A percentile compares a stretch with the other conserved stretches of the same genome.
Evolutionary conservation across 2,329 filamentous ascomycete species (phyloP).

Genomic region (Aspergillus awamori): DNA sequence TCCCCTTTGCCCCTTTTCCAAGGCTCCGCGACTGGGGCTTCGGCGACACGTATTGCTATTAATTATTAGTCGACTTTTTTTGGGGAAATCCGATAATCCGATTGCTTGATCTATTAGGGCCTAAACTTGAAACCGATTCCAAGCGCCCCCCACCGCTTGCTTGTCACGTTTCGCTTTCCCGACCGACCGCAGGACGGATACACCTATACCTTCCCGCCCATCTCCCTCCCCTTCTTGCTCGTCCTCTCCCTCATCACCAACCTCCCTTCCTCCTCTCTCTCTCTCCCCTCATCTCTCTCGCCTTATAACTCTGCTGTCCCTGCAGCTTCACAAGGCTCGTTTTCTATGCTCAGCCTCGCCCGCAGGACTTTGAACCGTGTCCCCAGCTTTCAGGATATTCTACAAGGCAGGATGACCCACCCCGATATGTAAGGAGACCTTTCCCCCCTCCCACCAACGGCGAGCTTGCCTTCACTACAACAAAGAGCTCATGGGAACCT

Average conservation of each 20-base stretch:
- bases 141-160: constrained; percentile 26
- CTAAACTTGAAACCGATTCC: constrained; percentile 43
- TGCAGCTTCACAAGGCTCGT: constrained; percentile 30
- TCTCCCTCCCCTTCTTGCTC: constrained; percentile 24
- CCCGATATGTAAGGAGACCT: constrained; percentile 45
- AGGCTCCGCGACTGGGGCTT: constrained; percentile 1
- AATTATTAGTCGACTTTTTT: neutral
- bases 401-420: constrained; percentile 51
- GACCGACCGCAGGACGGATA: constrained; percentile 23
- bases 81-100: neutral
- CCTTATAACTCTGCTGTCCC: constrained; percentile 32
- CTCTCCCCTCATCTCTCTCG: constrained; percentile 7
- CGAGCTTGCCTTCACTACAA: neutral
- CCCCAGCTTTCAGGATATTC: constrained; percentile 50
- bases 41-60: neutral
- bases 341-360: constrained; percentile 48
- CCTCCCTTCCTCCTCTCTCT: constrained; percentile 25
- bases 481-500: neutral
- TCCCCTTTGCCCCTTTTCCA: constrained; percentile 3
- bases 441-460: neutral
- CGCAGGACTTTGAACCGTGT: constrained; percentile 48
- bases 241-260: constrained; percentile 21
- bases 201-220: constrained; percentile 31
- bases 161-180: constrained; percentile 30
- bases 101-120: constrained; percentile 13